A percentile compares a stretch with the other conserved stretches of the same genome.
These are phyloP conservation scores for Phialophora tarda DNA, from an alignment of 2,329 filamentous ascomycete species.

Conservation along the genomic window DNA sequence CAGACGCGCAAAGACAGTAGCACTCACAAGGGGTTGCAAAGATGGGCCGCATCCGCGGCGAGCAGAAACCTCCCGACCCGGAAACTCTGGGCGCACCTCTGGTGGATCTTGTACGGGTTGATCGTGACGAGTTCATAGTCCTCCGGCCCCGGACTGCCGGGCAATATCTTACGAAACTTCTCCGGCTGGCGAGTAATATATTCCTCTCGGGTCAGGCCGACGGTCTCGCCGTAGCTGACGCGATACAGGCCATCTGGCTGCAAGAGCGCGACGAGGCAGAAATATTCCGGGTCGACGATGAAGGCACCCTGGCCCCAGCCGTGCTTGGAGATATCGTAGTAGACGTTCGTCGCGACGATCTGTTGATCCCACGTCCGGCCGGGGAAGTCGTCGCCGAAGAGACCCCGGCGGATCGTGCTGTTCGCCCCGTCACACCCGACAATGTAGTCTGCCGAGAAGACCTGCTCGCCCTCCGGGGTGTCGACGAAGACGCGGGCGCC, in stretches of 20 bases:
- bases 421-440: constrained; percentile 53
- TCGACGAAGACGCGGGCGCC: constrained; percentile 16
- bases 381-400: constrained; percentile 27
- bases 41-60: constrained; percentile 66
- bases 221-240: constrained; percentile 66
- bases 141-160: constrained; percentile 63
- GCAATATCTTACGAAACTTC: constrained; percentile 64
- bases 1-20: background rate
- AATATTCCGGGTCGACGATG: constrained; percentile 66
- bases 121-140: constrained; percentile 64
- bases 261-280: constrained; percentile 66
- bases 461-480: constrained; percentile 18
- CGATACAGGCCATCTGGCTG: constrained; percentile 65
- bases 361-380: constrained; percentile 24
- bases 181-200: constrained; percentile 59
- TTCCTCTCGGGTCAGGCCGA: constrained; percentile 60
- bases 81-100: constrained; percentile 63
- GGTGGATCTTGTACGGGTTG: constrained; percentile 67
- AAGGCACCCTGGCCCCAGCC: constrained; percentile 45
- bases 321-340: constrained; percentile 6
- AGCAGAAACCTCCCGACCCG: constrained; percentile 64
- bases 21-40: constrained; percentile 44
- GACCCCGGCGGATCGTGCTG: constrained; percentile 46
- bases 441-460: constrained; percentile 46
- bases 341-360: constrained; percentile 31